Conservation (phyloP, 2,329 filamentous ascomycete genomes). For the Penicillium olsonii region DNA sequence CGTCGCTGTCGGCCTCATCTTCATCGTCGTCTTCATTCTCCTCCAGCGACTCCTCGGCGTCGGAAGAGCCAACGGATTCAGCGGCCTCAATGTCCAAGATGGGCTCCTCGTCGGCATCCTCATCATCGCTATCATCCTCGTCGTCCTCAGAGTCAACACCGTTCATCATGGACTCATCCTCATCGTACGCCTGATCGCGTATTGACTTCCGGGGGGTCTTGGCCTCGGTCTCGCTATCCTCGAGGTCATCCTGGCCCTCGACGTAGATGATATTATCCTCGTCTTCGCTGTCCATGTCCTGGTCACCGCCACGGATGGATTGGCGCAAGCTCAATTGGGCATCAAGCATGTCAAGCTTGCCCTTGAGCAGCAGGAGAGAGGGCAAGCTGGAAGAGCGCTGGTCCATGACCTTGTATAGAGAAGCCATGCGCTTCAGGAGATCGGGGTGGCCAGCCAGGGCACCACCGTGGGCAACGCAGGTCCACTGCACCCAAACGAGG, state of each 20-base stretch:
- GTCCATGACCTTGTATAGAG: conserved; percentile 82
- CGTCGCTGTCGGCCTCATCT: conserved; percentile 62
- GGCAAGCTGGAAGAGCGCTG: conserved; percentile 81
- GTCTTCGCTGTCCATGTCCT: conserved; percentile 53
- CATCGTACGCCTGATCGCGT: conserved; percentile 41
- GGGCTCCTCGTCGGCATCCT: conserved; percentile 46
- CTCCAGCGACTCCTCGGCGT: conserved; percentile 54
- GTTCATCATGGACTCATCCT: conserved; percentile 46
- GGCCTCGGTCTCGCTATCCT: conserved; percentile 39
- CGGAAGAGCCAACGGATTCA: conserved; percentile 44
- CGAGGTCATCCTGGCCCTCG: conserved; percentile 71
- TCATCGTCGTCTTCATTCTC: conserved; percentile 65
- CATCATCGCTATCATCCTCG: conserved; percentile 61
- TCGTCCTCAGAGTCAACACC: conserved; percentile 46
- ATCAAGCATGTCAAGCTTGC: conserved; percentile 91
- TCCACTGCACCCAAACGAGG: conserved; percentile 96
- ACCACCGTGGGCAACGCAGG: conserved; percentile 86
- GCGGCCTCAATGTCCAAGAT: conserved; percentile 49
- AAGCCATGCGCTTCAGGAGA: conserved; percentile 73
- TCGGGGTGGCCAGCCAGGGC: conserved; percentile 85
- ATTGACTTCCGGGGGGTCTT: conserved; percentile 39
- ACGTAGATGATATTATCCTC: conserved; percentile 82
- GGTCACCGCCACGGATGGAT: conserved; percentile 59
- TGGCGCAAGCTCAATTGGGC: conserved; percentile 81
- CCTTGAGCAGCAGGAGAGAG: conserved; percentile 83